phyloP scores from a whole-genome alignment of 2,329 filamentous ascomycete genomes.

The Verticillium albo-atrum region DNA sequence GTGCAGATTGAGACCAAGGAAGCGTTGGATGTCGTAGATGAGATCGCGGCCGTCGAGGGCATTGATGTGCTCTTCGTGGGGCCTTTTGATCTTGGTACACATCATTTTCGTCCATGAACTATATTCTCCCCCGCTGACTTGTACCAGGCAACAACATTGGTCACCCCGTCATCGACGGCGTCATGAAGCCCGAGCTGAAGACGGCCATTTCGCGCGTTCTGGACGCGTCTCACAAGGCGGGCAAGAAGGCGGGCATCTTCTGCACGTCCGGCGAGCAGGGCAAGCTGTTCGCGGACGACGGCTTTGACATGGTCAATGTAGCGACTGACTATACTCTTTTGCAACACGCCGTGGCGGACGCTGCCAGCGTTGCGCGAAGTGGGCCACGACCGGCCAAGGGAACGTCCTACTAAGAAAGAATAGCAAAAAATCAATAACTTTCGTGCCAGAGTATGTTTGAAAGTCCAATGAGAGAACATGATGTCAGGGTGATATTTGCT shows the following conservation, averaged over 20 bases:
- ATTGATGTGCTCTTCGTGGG: slow-evolving; percentile 63
- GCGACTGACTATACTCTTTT: slow-evolving; percentile 52
- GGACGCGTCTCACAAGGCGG: slow-evolving; percentile 52
- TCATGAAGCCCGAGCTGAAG: slow-evolving; percentile 54
- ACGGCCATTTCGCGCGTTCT: slow-evolving; percentile 55
- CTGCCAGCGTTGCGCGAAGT: slow-evolving; percentile 43
- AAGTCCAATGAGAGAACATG: too few species aligned
- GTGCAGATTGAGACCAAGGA: slow-evolving; percentile 65
- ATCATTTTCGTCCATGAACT: slow-evolving; percentile 4
- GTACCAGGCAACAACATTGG: slow-evolving; percentile 52
- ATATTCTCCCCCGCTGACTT: background rate
- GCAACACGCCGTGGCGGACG: slow-evolving; percentile 37
- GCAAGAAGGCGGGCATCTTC: slow-evolving; percentile 63
- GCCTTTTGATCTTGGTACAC: slow-evolving; percentile 56
- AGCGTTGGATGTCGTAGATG: slow-evolving; percentile 55
- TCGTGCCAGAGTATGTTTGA: too few species aligned
- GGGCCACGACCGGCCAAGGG: slow-evolving; percentile 28
- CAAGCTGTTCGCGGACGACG: slow-evolving; percentile 47
- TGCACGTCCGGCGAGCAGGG: slow-evolving; percentile 53
- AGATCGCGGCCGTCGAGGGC: slow-evolving; percentile 55
- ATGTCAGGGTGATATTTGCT: too few species aligned
- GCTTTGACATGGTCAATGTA: slow-evolving; percentile 59
- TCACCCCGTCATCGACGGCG: slow-evolving; percentile 55
- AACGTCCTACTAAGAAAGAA: slow-evolving; percentile 40
- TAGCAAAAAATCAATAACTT: too few species aligned